Percentiles rank a stretch among this genome's conserved stretches.
phyloP scores from a whole-genome alignment of 1,139 yeast genomes.

The Protomyces macrosporus region DNA sequence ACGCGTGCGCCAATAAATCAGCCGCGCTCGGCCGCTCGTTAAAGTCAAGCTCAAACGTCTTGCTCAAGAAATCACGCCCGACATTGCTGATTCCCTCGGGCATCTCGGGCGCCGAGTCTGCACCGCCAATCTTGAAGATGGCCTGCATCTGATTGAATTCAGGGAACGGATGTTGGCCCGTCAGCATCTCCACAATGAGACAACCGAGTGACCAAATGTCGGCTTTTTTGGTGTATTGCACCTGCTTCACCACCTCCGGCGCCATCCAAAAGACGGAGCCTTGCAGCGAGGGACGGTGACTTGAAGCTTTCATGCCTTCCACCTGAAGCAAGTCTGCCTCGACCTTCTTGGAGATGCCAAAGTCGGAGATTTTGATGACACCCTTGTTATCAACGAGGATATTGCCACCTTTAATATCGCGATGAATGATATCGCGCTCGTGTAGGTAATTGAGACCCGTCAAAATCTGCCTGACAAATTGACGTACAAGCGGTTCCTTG shows the following conservation, averaged over 20 bases:
- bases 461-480: conserved; percentile 71
- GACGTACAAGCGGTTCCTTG: conserved; percentile 69
- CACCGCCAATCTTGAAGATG: conserved; percentile 74
- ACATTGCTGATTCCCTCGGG: conserved; percentile 72
- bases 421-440: conserved; percentile 77
- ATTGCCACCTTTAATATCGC: conserved; percentile 96
- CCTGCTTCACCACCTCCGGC: conserved; percentile 91
- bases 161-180: conserved; percentile 92
- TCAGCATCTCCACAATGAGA: conserved; percentile 84
- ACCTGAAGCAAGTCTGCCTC: conserved; percentile 39
- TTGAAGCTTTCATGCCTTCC: conserved; percentile 29
- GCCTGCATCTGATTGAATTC: conserved; percentile 95
- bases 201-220: conserved; percentile 97
- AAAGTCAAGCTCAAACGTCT: conserved; percentile 71
- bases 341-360: conserved; percentile 84
- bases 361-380: conserved; percentile 89
- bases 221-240: conserved; percentile 80
- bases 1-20: conserved; percentile 54
- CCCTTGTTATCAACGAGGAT: conserved; percentile 85
- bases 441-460: conserved; percentile 83
- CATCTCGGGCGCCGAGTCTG: conserved; percentile 65
- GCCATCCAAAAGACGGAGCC: conserved; percentile 99
- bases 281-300: conserved; percentile 76
- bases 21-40: conserved; percentile 67
- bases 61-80: conserved; percentile 59